Evolutionary conservation across 1,284 basidiomycete genomes (phyloP), one percentile per base, ranked within the genome.

Genomic region (Amylostereum chailletii): DNA sequence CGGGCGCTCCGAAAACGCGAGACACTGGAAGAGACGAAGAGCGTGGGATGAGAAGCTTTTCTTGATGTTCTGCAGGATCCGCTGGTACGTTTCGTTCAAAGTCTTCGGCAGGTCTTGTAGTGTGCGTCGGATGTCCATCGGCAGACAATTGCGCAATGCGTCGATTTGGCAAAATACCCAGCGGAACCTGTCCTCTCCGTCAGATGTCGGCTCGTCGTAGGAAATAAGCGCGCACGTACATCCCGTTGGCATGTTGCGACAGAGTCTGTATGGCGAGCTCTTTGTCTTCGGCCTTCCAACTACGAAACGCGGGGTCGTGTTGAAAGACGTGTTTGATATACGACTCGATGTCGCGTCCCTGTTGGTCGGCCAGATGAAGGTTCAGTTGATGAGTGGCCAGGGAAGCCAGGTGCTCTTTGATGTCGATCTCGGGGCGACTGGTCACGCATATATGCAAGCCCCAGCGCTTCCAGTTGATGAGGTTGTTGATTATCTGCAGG

Each of bases 221-320:
- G 5, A 5, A 31, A 26, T 29, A 34, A 27, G 36, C 33, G 30
- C 19, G 39, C 5, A 50, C 51, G 29, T 43, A 52, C 51, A 52
- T 45, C 5, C 51, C 51, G 30, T 52, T 41, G 19, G 51, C 48
- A 40, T 50, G 50, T n/a, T 32, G 32, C n/a, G 45, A 46, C 19
- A 52, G 32, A 11, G 33, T 52, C 27, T 42, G 44, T 5, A 44
- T 26, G 4, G 51, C 42, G 2, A 45, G 36, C 19, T 37, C 19
- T 26, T 51, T 52, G 9, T 51, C 43, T 3, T 36, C 36, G 6
- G 43, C 50, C 5, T 45, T 46, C 52, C 52, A 43, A 30, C 32
- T 7, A 6, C 30, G 6, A n/a, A 43, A 43, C 7, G n/a, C 19
- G 4, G 5, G 42, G 41, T 53, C 44, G 4, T 41, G 44, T 9